Base-by-base conservation (phyloP, 2,329 filamentous ascomycete species). In the Aureobasidium sp. region DNA sequence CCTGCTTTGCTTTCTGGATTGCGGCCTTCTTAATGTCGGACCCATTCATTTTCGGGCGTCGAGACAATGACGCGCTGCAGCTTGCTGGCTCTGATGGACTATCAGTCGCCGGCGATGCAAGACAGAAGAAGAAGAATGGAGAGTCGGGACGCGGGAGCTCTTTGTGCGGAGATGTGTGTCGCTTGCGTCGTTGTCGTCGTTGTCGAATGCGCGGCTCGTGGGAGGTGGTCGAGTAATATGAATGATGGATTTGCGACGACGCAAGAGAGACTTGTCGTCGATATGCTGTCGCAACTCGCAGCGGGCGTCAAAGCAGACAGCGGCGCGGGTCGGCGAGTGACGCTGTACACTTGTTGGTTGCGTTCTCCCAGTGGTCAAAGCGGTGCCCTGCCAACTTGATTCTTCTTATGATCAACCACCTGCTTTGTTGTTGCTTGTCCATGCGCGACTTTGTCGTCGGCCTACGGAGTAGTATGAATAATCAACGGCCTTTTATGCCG, bases 1-100 rank as follows among this genome's bases (percentile, higher is more conserved):
- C 84, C 73, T 85, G 82, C 75, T 87, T 87, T 63, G 83, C 84
- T 76, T 86, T 86, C 74, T 83, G 83, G 74, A 86, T 82, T 70
- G 84, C 83, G 62, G 82, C 82, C 74, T 86, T 85, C 70, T 84
- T 85, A 70, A 85, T 81, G 69, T 85, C 82, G 71, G 79, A 79
- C 71, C 84, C 82, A 78, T 86, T 86, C 84, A 86, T 86, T 23
- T 59, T 59, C 56, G 53, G 29, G 17, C 15, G 36, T 15, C 7
- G 29, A 17, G 13, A 48, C 55, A 39, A 48, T 29, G 55, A 39
- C 29, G 41, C 34, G 20, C n/a, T 39, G 52, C 23, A 42, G 52
- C 37, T 55, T n/a, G 53, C 39, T 44, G 41, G 41, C 53, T 57
- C 41, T 44, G 53, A 57, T 42, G 41, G 41, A 47, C 41, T 29